Percentiles rank a stretch among this genome's conserved stretches.
Conservation (phyloP, 306 rosid genomes). For the Acacia melanoxylon region DNA sequence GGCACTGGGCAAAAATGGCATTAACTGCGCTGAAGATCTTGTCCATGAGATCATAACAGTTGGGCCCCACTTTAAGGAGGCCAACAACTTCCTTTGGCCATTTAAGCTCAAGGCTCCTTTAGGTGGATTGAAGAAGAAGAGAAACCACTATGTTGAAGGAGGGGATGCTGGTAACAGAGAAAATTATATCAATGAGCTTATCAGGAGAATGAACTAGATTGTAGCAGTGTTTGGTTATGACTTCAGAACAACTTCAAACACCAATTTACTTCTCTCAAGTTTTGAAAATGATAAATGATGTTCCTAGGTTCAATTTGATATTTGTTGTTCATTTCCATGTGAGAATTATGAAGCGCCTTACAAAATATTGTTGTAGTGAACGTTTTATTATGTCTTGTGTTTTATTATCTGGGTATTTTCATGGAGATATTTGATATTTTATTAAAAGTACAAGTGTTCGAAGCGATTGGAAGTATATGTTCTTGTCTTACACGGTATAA, state of each 20-base stretch:
- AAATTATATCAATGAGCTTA: slow-evolving; percentile 83
- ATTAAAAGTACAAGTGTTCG: too few species aligned
- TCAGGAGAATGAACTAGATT: slow-evolving; percentile 74
- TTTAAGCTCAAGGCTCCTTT: slow-evolving; percentile 93
- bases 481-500: too few species aligned
- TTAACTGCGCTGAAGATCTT: slow-evolving; percentile 73
- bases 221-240: neutral
- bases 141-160: slow-evolving; percentile 93
- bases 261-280: slow-evolving; percentile 13
- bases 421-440: neutral
- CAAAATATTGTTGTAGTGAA: neutral
- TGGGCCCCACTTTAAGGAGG: slow-evolving; percentile 93
- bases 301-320: slow-evolving; percentile 16
- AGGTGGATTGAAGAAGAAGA: slow-evolving; percentile 88
- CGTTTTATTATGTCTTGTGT: neutral
- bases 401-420: neutral
- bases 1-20: slow-evolving; percentile 75
- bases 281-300: slow-evolving; percentile 23
- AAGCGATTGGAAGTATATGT: too few species aligned
- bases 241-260: slow-evolving; percentile 22
- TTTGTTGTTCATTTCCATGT: slow-evolving; percentile 13
- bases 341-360: slow-evolving; percentile 25
- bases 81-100: slow-evolving; percentile 92
- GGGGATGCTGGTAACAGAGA: slow-evolving; percentile 95
- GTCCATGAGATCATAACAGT: slow-evolving; percentile 82